These are phyloP conservation scores for Wilhelminamyces savonicus DNA, from an alignment of 805 yeast species.

Conservation along the genomic window DNA sequence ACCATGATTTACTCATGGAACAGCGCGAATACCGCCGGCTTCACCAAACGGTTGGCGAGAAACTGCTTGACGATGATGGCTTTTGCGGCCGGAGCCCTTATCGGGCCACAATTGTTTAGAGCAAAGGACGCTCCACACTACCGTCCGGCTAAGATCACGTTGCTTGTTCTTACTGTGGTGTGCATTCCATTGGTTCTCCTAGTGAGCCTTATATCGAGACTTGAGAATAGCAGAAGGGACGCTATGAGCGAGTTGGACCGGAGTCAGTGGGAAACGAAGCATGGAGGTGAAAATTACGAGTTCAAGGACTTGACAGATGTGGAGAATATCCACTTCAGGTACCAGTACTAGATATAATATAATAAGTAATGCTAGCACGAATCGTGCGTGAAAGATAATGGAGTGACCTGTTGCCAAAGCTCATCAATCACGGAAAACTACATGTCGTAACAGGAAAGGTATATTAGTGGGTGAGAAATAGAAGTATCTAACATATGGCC, in stretches of 20 bases:
- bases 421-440: no score
- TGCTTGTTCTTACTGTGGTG: conserved; percentile 4
- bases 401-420: no score
- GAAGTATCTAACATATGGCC: no score
- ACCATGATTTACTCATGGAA: conserved; percentile 59
- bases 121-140: conserved; percentile 4
- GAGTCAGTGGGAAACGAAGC: no score
- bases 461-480: no score
- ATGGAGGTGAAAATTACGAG: conserved; percentile 29
- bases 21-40: conserved; percentile 32
- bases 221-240: no score
- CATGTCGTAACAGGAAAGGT: no score
- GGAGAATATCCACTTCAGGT: conserved; percentile 53
- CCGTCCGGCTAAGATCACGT: conserved; percentile 3
- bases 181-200: conserved; percentile 4
- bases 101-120: conserved; percentile 16
- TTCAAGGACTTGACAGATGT: conserved; percentile 55
- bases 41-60: conserved; percentile 14
- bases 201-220: background rate
- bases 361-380: no score
- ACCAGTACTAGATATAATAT: conserved; percentile 43
- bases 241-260: no score
- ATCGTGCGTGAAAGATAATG: no score
- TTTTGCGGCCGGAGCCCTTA: conserved; percentile 18
- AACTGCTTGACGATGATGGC: conserved; percentile 13